Conservation (phyloP, 352 stramenopile genomes). For the Pythium chondricola region DNA sequence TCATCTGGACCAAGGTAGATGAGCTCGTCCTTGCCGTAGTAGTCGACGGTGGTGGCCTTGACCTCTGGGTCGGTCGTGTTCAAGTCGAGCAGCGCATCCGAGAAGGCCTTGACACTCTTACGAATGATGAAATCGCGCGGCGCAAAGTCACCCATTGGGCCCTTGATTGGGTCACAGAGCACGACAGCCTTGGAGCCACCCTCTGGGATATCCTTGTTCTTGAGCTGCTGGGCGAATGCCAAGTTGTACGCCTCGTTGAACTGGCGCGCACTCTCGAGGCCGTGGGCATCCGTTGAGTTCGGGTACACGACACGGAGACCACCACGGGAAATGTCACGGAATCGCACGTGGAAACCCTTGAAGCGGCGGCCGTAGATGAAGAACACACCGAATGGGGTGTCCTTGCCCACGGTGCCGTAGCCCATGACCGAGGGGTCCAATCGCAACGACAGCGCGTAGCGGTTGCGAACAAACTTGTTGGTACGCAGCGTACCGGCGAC, state of each 20-base stretch:
- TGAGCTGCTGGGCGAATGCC: conserved; percentile 79
- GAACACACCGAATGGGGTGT: conserved; percentile 94
- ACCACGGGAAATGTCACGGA: conserved; percentile 76
- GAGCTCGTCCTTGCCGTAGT: conserved; percentile 79
- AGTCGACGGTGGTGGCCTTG: conserved; percentile 68
- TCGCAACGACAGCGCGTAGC: conserved; percentile 75
- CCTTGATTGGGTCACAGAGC: conserved; percentile 68
- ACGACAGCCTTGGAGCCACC: conserved; percentile 81
- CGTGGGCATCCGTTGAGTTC: conserved; percentile 49
- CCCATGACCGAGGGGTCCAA: conserved; percentile 77
- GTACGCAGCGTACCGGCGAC: conserved; percentile 71
- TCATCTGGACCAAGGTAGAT: conserved; percentile 82
- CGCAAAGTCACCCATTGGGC: conserved; percentile 64
- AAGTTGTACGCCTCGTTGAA: conserved; percentile 85
- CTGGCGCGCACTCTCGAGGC: conserved; percentile 60
- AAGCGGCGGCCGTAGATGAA: conserved; percentile 96
- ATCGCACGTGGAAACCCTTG: conserved; percentile 86
- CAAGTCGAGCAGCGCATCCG: conserved; percentile 71
- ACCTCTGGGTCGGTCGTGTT: conserved; percentile 71
- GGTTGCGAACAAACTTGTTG: conserved; percentile 78
- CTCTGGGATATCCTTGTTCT: conserved; percentile 88
- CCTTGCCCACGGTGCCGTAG: conserved; percentile 75
- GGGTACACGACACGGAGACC: conserved; percentile 76
- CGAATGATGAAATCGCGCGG: conserved; percentile 88
- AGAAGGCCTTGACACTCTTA: conserved; percentile 98